Conservation (phyloP, 306 rosid species). For the Mucuna pruriens region DNA sequence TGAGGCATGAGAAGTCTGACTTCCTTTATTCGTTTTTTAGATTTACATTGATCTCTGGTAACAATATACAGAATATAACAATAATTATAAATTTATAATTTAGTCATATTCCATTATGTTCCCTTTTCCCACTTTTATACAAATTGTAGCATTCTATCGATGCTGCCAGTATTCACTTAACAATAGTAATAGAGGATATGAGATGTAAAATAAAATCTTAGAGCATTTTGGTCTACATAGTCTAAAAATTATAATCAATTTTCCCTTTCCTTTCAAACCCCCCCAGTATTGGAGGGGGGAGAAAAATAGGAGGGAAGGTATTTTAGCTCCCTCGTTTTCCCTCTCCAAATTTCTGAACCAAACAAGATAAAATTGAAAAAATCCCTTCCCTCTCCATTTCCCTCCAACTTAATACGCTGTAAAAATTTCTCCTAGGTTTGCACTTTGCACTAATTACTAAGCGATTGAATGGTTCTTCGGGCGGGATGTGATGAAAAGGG, state of each 20-base stretch:
- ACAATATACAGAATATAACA: neutral
- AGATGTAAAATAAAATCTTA: neutral
- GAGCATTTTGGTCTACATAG: neutral
- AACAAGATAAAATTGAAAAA: neutral
- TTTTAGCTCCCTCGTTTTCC: neutral
- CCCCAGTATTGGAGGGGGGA: neutral
- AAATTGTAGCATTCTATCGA: neutral
- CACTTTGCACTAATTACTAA: neutral
- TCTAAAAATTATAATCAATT: neutral
- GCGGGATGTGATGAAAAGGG: neutral
- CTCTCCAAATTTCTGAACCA: neutral
- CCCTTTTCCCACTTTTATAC: neutral
- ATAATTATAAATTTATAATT: neutral
- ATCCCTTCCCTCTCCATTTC: neutral
- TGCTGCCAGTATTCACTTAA: neutral
- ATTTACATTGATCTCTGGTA: neutral
- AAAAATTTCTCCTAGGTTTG: neutral
- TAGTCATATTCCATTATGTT: neutral
- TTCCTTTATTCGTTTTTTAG: neutral
- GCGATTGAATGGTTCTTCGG: constrained; percentile 9
- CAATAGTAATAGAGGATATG: neutral
- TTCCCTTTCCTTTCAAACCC: neutral
- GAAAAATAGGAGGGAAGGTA: neutral
- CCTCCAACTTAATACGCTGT: neutral
- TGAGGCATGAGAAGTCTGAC: neutral